These are phyloP conservation scores for Knufia petricola DNA, from an alignment of 2,329 filamentous ascomycete genomes.

Conservation along the genomic window DNA sequence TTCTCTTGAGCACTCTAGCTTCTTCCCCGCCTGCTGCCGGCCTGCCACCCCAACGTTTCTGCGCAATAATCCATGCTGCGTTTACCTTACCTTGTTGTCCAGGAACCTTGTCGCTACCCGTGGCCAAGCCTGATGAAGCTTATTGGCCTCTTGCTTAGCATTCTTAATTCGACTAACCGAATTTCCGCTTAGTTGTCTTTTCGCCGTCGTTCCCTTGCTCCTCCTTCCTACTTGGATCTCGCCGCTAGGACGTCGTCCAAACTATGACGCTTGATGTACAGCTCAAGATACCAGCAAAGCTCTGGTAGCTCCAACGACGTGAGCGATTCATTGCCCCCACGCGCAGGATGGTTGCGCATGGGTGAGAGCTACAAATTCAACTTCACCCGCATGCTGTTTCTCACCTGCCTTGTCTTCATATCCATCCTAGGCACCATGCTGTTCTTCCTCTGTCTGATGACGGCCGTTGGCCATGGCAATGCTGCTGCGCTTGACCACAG, in stretches of 20 bases:
- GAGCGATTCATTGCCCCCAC: neutral
- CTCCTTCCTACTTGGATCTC: neutral
- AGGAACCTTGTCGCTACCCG: neutral
- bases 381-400: neutral
- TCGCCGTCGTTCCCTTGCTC: neutral
- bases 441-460: conserved; percentile 8
- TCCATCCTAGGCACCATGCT: conserved; percentile 7
- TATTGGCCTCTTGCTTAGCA: neutral
- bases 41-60: too few relatives aligned
- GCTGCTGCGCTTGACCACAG: conserved; percentile 13
- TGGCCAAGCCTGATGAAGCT: neutral
- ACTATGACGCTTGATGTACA: conserved; percentile 4
- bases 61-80: too few relatives aligned
- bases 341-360: neutral
- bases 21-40: too few relatives aligned
- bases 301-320: neutral
- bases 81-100: neutral
- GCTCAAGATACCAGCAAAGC: conserved; percentile 1
- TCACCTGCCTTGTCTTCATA: neutral
- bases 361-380: neutral
- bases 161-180: neutral
- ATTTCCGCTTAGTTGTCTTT: neutral
- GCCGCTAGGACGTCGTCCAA: neutral
- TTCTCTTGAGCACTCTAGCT: too few relatives aligned
- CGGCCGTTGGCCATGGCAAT: conserved; percentile 7